Evolutionary conservation across 148 eudicot species (phyloP), one percentile per base, ranked within the genome.

Genomic region (Vaccinium macrocarpon): DNA sequence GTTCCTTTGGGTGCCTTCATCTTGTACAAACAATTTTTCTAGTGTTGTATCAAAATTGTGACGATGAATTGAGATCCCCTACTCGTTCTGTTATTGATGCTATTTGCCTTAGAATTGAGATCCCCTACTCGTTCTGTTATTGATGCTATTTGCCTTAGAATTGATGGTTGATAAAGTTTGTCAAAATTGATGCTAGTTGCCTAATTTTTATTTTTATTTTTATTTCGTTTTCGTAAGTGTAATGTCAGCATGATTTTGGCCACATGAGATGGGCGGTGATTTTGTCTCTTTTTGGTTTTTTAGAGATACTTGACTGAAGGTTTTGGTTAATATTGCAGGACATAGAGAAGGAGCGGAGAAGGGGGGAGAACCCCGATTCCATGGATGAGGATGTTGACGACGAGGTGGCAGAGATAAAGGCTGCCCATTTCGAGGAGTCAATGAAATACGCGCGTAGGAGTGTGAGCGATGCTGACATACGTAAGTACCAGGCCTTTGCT

Each of bases 371-470:
- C 70, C 90, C 91, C 1, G 89, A 89, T 51, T 84, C 89, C 13
- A 87, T 91, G 91, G 91, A 89, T 2, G 90, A 87, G 84, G 92
- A 90, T 46, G 64, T 21, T 19, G 92, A 86, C 9, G 92, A 89
- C 19, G 92, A 90, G 62, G 88, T 88, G 25, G 16, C 89, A 11
- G 92, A 90, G 80, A 90, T 90, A 4, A 90, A 85, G 74, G 88
- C 90, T 52, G 84, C 90, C 3, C 91, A 90, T 56, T 90, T 90
- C 15, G 91, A 90, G 87, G 91, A 90, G 80, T 88, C 91, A 8
- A 90, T 90, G 91, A 90, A 90, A 48, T 90, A 62, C 48, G 91
- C 90, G 5, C 90, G 92, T 14, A 87, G 92, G 46, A 90, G 92
- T 85, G 92, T 90, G 59, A 88, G 90, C 14, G 89, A 90, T 85